Evolutionary conservation across 305 asterid species (phyloP), one percentile per base, ranked within the genome.

Genomic region (Fraxinus ornus): DNA sequence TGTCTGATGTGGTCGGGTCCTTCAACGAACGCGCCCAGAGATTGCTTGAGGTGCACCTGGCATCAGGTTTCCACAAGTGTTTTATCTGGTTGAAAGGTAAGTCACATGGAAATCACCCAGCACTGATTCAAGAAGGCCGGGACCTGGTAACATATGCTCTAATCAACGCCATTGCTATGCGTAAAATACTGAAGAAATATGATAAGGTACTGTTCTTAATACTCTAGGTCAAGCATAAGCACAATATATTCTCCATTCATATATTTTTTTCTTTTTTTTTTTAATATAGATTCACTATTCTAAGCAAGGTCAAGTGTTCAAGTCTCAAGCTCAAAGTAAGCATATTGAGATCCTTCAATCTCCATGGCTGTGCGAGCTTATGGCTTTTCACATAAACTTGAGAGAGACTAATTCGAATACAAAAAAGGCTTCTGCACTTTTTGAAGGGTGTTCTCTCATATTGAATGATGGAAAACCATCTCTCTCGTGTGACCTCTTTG

Each of bases 291-390:
- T 95, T 85, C 98, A 95, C 89, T 93, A 90, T 84, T 95, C 98
- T 8, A 95, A 90, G 85, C 99, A 95, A 87, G 99, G 99, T 39
- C 99, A 91, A 82, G 97, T 93, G 55, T 94, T 95, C 90, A 95
- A 92, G 89, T 91, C 98, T 4, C 94, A 90, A 80, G 98, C 92
- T 21, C 97, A 91, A 26, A 92, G 88, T 10, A 93, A 88, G 94
- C 92, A 89, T 87, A 85, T 94, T 32, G 99, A 95, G 93, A 90
- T 95, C 84, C 99, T 95, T 26, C 98, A 95, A 68, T 95, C 99
- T 4, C 99, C 99, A 8, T 95, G 99, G 99, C 92, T 95, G 7
- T 88, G 94, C 82, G 98, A 95, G 80, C 98, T 94, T 41, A 88
- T 95, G 93, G 98, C 99, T 24, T 95, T 95, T 62, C 98, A 92